Evolutionary conservation across 140 eudicot species (phyloP).

Genomic region (Stevia rebaudiana): DNA sequence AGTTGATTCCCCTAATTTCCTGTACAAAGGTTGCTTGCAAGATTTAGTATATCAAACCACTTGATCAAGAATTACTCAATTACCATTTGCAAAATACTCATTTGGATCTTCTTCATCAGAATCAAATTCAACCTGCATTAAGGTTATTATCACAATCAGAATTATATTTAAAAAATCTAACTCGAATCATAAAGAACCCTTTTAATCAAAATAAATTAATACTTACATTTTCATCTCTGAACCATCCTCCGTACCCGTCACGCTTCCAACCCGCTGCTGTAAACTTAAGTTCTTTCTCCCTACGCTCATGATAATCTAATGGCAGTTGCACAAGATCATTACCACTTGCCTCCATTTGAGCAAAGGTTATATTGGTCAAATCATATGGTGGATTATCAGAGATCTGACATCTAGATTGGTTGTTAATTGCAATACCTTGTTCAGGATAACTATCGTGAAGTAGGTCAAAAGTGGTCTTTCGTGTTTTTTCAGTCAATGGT

Average conservation of each 20-base stretch:
- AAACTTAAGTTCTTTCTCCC: slow-evolving; percentile 68
- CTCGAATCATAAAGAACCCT: slow-evolving; percentile 2
- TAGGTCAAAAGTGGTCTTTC: slow-evolving; percentile 43
- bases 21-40: neutral
- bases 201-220: neutral
- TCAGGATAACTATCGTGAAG: slow-evolving; percentile 14
- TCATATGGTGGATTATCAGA: slow-evolving; percentile 3
- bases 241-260: slow-evolving; percentile 74
- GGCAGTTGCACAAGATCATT: slow-evolving; percentile 25
- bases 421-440: slow-evolving; percentile 1
- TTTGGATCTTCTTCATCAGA: slow-evolving; percentile 93
- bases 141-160: slow-evolving; percentile 6
- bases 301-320: slow-evolving; percentile 33
- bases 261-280: slow-evolving; percentile 79
- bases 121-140: slow-evolving; percentile 66
- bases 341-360: slow-evolving; percentile 15
- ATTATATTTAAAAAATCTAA: neutral
- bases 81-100: slow-evolving; percentile 22
- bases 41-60: neutral
- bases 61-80: neutral
- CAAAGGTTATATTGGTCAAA: neutral
- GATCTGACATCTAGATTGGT: slow-evolving; percentile 10
- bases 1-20: too few relatives aligned
- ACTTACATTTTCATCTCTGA: slow-evolving; percentile 69
- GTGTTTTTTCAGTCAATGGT: slow-evolving; percentile 48